A percentile compares a stretch with the other conserved stretches of the same genome.
phyloP scores from a whole-genome alignment of 225 moss, liverwort and hornwort species.

The Polytrichum commune region DNA sequence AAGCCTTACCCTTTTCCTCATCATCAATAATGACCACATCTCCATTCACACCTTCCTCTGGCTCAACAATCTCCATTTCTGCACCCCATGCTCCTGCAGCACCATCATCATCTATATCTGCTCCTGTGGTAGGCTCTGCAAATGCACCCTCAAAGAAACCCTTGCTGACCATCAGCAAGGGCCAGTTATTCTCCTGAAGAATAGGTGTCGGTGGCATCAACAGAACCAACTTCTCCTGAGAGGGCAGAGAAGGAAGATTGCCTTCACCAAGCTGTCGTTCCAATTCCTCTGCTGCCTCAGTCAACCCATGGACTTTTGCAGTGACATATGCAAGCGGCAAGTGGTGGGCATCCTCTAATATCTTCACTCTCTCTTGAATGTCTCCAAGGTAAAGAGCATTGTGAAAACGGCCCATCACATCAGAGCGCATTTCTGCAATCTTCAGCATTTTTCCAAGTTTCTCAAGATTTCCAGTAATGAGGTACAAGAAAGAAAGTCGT shows the following conservation, averaged over 20 bases:
- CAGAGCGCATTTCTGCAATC: slow-evolving; percentile 94
- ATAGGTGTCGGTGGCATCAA: slow-evolving; percentile 83
- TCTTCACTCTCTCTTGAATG: slow-evolving; percentile 77
- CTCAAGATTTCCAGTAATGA: slow-evolving; percentile 86
- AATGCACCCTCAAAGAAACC: slow-evolving; percentile 95
- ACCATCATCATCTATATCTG: slow-evolving; percentile 71
- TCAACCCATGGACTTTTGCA: slow-evolving; percentile 76
- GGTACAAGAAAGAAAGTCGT: slow-evolving; percentile 87
- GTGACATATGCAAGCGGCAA: slow-evolving; percentile 83
- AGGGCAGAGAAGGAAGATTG: slow-evolving; percentile 56
- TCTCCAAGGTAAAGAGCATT: slow-evolving; percentile 94
- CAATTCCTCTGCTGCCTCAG: slow-evolving; percentile 65
- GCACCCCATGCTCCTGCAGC: slow-evolving; percentile 88
- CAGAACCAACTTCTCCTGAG: slow-evolving; percentile 53
- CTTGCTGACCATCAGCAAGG: slow-evolving; percentile 82
- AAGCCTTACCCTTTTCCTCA: slow-evolving; percentile 42
- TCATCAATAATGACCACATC: slow-evolving; percentile 35
- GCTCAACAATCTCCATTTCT: slow-evolving; percentile 78
- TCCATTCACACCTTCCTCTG: slow-evolving; percentile 58
- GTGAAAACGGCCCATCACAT: slow-evolving; percentile 93
- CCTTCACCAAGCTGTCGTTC: slow-evolving; percentile 56
- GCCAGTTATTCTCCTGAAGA: slow-evolving; percentile 92
- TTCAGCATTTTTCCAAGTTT: slow-evolving; percentile 96
- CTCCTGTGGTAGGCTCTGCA: slow-evolving; percentile 50
- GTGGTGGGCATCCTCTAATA: slow-evolving; percentile 89